Evolutionary conservation across 164 flowering plant species (phyloP).

Genomic region (Annona cherimola): DNA sequence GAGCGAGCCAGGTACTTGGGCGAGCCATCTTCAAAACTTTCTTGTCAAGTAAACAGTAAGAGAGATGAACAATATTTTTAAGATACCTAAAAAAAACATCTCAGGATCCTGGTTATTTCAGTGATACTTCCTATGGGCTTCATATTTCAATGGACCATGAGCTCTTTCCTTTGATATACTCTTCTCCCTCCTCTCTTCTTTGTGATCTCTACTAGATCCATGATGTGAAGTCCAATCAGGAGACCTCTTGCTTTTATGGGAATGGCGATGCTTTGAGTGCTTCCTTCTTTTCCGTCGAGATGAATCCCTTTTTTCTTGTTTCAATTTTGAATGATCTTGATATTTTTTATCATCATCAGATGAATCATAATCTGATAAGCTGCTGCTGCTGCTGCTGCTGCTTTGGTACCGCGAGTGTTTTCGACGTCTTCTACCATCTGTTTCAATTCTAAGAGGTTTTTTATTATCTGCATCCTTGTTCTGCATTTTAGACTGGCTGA

Average conservation of each 20-base stretch:
- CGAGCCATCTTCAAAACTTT: background rate
- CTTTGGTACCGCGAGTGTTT: conserved; percentile 14
- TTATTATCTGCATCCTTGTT: conserved; percentile 22
- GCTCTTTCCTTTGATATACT: conserved; percentile 17
- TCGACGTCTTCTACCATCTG: conserved; percentile 24
- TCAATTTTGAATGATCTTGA: conserved; percentile 37
- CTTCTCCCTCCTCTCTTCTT: conserved; percentile 35
- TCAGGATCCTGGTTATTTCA: background rate
- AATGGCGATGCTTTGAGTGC: conserved; percentile 45
- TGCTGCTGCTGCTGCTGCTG: conserved; percentile 24
- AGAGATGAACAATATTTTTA: background rate
- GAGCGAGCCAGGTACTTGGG: background rate
- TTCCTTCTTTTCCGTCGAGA: conserved; percentile 54
- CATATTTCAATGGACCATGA: conserved; percentile 4
- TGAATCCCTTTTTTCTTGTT: conserved; percentile 30
- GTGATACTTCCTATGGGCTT: background rate
- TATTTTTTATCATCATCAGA: conserved; percentile 31
- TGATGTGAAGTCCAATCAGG: conserved; percentile 33
- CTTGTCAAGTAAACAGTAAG: background rate
- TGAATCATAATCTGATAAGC: conserved; percentile 42
- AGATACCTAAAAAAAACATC: background rate
- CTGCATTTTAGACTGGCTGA: conserved; percentile 11
- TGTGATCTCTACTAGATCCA: conserved; percentile 24
- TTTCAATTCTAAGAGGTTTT: conserved; percentile 11
- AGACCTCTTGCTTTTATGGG: conserved; percentile 34